Conservation (phyloP, 2,329 filamentous ascomycete species). For the Acrodontium crateriforme region DNA sequence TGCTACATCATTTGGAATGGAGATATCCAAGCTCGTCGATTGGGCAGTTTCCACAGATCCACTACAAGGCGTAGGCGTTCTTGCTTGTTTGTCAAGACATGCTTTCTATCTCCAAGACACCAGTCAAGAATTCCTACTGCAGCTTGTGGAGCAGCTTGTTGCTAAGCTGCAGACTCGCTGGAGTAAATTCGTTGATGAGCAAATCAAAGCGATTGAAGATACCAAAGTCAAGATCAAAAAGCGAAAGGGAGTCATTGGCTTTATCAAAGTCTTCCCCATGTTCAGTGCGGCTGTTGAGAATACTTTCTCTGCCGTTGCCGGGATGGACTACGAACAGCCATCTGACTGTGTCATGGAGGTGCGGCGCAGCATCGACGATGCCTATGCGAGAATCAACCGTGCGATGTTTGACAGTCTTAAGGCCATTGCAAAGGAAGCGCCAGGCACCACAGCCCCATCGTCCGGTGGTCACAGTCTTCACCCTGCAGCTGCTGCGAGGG, state of each 20-base stretch:
- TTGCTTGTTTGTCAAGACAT: conserved; percentile 68
- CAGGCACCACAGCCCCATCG: conserved; percentile 20
- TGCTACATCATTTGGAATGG: conserved; percentile 57
- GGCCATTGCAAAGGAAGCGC: conserved; percentile 69
- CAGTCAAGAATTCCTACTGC: conserved; percentile 82
- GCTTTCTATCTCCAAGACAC: conserved; percentile 69
- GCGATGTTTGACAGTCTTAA: conserved; percentile 96
- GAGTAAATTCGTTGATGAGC: conserved; percentile 81
- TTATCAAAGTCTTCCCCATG: conserved; percentile 83
- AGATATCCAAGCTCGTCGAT: conserved; percentile 66
- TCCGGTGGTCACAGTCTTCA: conserved; percentile 11
- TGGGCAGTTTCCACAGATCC: conserved; percentile 73
- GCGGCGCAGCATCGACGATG: conserved; percentile 66
- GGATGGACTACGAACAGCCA: conserved; percentile 33
- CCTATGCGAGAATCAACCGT: conserved; percentile 78
- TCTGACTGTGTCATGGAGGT: conserved; percentile 43
- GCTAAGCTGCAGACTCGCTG: conserved; percentile 60
- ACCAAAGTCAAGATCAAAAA: conserved; percentile 99
- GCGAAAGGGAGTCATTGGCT: conserved; percentile 88
- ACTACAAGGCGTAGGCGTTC: conserved; percentile 79
- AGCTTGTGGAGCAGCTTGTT: conserved; percentile 63
- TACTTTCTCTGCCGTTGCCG: conserved; percentile 47
- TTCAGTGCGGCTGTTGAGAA: conserved; percentile 76
- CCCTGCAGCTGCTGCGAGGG: conserved; percentile 36
- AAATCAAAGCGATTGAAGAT: conserved; percentile 90